Evolutionary conservation across 177 flowering plant species (phyloP), one percentile per base, ranked within the genome.

Genomic region (Vitis hybrid): DNA sequence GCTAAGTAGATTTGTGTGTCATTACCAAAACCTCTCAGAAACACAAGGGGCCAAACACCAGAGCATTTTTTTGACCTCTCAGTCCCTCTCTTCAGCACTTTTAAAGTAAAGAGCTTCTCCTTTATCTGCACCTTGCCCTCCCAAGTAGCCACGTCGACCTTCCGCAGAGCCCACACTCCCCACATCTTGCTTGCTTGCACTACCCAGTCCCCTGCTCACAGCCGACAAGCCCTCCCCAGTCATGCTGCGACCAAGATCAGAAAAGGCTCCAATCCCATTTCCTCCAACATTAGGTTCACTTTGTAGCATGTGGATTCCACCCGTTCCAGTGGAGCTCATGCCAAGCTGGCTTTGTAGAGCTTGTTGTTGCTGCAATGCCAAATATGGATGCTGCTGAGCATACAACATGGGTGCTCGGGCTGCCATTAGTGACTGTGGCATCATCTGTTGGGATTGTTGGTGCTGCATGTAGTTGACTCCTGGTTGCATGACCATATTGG

Each of bases 1-100:
- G 26, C 6, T 6, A 34, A 34, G 0, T 34, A 34, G 39, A 34
- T 34, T 34, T 34, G 39, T 34, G 39, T 34, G 0, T n/a, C 56
- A 54, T 13, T 54, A 54, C 15, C 56, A 13, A 2, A 54, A 12
- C 14, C 56, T 54, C 6, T n/a, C n/a, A 54, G 15, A 54, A 14
- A 4, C 56, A 4, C 1, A 1, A n/a, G 56, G n/a, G 6, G 56
- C 2, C 54, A 59, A 62, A 26, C 64, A 50, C 48, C 64, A 19
- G 57, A 34, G 57, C 26, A 48, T 5, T 18, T 23, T 17, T 32
- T 2, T 32, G 58, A 54, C 49, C n/a, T 30, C 56, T 23, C 21
- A 15, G 21, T 3, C 79, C 81, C 30, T 80, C 81, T 15, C 79
- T 9, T 61, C 76, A 67, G 74, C 45, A 54, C 15, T 19, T 52